Evolutionary conservation across 2,329 filamentous ascomycete species (phyloP).

Genomic region (Cladorrhinum sp.): DNA sequence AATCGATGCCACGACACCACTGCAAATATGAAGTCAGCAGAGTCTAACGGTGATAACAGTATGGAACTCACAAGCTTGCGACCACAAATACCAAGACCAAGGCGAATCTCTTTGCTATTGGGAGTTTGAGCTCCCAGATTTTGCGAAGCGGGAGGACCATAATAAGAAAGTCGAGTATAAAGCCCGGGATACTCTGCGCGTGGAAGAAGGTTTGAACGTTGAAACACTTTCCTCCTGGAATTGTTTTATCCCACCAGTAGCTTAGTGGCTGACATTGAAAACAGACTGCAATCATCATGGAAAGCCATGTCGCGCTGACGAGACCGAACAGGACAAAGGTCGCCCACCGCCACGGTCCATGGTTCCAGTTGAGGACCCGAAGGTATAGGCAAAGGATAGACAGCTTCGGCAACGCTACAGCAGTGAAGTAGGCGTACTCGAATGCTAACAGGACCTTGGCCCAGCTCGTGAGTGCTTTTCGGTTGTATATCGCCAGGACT

Average conservation of each 20-base stretch:
- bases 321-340: constrained; percentile 24
- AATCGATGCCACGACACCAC: constrained; percentile 27
- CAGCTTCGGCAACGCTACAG: constrained; percentile 31
- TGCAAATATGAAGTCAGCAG: constrained; percentile 11
- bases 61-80: constrained; percentile 27
- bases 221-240: constrained; percentile 22
- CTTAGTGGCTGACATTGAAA: constrained; percentile 28
- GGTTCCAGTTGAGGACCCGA: constrained; percentile 31
- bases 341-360: constrained; percentile 20
- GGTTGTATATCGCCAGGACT: constrained; percentile 20
- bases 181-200: constrained; percentile 25
- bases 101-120: constrained; percentile 27
- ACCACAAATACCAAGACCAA: constrained; percentile 29
- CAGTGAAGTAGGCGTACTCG: constrained; percentile 31
- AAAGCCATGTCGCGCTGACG: constrained; percentile 24
- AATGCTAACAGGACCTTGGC: constrained; percentile 29
- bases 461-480: constrained; percentile 23
- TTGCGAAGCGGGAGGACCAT: constrained; percentile 29
- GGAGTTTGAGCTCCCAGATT: constrained; percentile 30
- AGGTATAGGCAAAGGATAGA: constrained; percentile 32
- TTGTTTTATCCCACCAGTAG: constrained; percentile 23
- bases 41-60: not conserved
- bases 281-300: constrained; percentile 24
- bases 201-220: constrained; percentile 30
- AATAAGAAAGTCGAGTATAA: constrained; percentile 29